A percentile compares a stretch with the other conserved stretches of the same genome.
Conservation (phyloP, 2,329 filamentous ascomycete genomes). For the Pseudocercospora fijiensis region DNA sequence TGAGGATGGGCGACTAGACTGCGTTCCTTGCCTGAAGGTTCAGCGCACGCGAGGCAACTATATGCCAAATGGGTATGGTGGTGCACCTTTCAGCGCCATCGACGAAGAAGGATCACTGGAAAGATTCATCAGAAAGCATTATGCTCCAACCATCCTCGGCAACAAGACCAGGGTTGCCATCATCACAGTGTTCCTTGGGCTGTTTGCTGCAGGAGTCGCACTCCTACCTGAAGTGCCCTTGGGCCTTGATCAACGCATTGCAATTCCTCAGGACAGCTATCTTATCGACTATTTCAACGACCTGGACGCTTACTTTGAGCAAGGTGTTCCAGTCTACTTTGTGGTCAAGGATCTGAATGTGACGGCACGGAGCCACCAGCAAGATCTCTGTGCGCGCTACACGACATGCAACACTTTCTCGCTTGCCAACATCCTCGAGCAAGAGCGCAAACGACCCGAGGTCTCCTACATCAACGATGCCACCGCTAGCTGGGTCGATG, state of each 20-base stretch:
- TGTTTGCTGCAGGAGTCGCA: conserved; percentile 82
- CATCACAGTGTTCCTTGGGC: conserved; percentile 76
- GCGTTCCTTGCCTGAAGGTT: conserved; percentile 84
- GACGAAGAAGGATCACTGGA: conserved; percentile 83
- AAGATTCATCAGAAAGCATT: conserved; percentile 83
- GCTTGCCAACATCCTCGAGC: conserved; percentile 84
- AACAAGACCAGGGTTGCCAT: conserved; percentile 77
- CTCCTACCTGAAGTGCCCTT: conserved; percentile 81
- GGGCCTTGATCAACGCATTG: conserved; percentile 90
- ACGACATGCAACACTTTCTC: conserved; percentile 83
- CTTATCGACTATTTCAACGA: conserved; percentile 96
- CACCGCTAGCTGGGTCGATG: conserved; percentile 93
- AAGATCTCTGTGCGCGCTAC: conserved; percentile 85
- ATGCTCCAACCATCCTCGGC: conserved; percentile 77
- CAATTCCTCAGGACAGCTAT: conserved; percentile 90
- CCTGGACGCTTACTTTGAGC: conserved; percentile 85
- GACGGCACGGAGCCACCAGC: conserved; percentile 72
- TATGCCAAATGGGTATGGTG: conserved; percentile 60
- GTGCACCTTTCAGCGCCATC: conserved; percentile 64
- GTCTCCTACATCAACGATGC: conserved; percentile 85
- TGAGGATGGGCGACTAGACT: conserved; percentile 84
- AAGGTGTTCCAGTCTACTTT: conserved; percentile 93
- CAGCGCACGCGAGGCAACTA: conserved; percentile 67
- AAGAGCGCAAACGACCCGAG: conserved; percentile 85
- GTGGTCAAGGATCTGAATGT: conserved; percentile 79